Evolutionary conservation across 2,329 filamentous ascomycete genomes (phyloP), one percentile per base, ranked within the genome.

Genomic region (Calonectria fujianensis): DNA sequence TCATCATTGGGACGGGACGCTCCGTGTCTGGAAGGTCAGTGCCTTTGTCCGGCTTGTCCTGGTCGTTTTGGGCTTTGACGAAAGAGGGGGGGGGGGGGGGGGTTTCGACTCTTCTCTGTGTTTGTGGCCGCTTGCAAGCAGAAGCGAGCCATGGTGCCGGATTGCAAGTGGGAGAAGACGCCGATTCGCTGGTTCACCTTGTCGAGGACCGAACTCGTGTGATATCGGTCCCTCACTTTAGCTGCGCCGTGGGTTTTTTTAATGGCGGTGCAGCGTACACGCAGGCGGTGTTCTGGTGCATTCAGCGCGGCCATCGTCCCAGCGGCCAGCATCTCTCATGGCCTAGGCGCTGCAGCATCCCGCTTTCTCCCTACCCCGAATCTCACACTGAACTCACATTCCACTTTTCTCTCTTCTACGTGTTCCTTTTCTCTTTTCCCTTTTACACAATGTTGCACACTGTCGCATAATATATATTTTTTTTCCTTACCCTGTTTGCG

Each of bases 361-460:
- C 54, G 45, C 70, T 64, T 68, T 54, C 54, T 68, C 35, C 35
- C 52, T 64, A 48, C 59, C 35, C 51, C 72, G 48, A 61, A 70
- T 74, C 67, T 67, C 67, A 74, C 72, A 61, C 61, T 67, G 51
- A 61, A 67, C 61, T 67, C 67, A 61, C 67, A 70, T 70, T 74
- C 72, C 52, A 67, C 72, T 54, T 70, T 51, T 69, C 57, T 50
- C 66, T 52, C 59, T 63, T 68, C 65, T 69, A 67, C 64, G 54
- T 39, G 48, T 69, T 48, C 66, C 50, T 48, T 73, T 64, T 65
- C 65, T 48, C 24, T 31, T 45, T 51, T 39, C 31, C 50, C 39
- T 35, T 63, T 29, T 27, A 57, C 29, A 14, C 31, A 57, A 20
- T 63, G 54, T 65, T 51, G 31, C 65, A 35, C 57, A 41, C 57